Percentiles rank a stretch among this genome's conserved stretches.
Conservation (phyloP, 148 eudicot genomes). For the Rhododendron henanense region DNA sequence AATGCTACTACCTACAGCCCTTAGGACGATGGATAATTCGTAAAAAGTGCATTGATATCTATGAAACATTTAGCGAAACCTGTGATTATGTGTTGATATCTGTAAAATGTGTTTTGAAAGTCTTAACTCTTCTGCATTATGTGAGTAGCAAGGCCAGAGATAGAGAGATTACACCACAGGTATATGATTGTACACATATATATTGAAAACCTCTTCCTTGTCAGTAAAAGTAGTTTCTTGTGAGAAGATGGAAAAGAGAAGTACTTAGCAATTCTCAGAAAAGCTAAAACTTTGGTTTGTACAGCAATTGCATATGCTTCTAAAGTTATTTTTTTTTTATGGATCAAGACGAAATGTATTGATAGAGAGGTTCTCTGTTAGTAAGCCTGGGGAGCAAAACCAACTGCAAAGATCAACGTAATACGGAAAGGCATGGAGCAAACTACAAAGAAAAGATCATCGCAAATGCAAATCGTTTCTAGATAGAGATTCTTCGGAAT, state of each 20-base stretch:
- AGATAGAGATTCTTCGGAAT: background rate
- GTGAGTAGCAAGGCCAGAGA: background rate
- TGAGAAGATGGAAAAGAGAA: background rate
- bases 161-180: background rate
- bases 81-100: background rate
- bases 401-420: background rate
- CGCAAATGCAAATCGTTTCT: background rate
- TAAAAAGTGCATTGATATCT: background rate
- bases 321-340: background rate
- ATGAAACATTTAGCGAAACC: background rate
- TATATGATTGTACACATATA: background rate
- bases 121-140: background rate
- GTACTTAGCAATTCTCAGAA: background rate
- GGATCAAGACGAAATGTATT: background rate
- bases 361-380: background rate
- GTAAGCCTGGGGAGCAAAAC: background rate
- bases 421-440: background rate
- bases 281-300: background rate
- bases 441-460: background rate
- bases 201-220: background rate
- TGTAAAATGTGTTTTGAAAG: background rate
- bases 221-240: background rate
- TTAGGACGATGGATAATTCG: too few relatives aligned
- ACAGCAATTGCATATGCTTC: background rate
- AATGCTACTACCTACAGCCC: too few relatives aligned